These are phyloP conservation scores for Ogataea pini DNA, from an alignment of 805 yeast species.

Conservation along the genomic window DNA sequence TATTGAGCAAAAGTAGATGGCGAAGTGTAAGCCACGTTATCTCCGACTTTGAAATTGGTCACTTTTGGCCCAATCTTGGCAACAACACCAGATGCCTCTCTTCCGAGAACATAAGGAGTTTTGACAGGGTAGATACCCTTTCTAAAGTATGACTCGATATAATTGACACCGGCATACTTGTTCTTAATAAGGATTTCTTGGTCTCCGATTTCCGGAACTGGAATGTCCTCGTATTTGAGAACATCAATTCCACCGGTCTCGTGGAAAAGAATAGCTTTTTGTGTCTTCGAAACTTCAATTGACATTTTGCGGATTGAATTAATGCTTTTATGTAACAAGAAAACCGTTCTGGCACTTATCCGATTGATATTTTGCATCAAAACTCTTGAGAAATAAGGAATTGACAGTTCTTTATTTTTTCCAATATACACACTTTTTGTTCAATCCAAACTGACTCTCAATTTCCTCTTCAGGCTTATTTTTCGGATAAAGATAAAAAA, in stretches of 20 bases:
- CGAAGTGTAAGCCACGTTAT: slow-evolving; percentile 61
- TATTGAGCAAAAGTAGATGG: slow-evolving; percentile 70
- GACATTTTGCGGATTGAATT: neutral
- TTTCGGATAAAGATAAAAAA: neutral
- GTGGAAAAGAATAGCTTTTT: slow-evolving; percentile 54
- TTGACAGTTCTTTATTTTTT: no score
- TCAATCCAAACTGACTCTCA: no score
- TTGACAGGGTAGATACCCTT: slow-evolving; percentile 68
- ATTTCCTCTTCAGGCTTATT: no score
- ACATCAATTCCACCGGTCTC: slow-evolving; percentile 62
- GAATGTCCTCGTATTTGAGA: slow-evolving; percentile 55
- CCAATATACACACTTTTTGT: no score
- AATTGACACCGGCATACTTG: slow-evolving; percentile 77
- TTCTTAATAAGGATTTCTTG: slow-evolving; percentile 71
- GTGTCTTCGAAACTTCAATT: slow-evolving; percentile 51
- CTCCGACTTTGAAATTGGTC: slow-evolving; percentile 60
- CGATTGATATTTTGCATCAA: neutral
- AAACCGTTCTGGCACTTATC: neutral
- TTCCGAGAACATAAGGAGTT: slow-evolving; percentile 67
- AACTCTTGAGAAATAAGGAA: no score
- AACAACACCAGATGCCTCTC: slow-evolving; percentile 69
- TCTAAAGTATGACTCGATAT: slow-evolving; percentile 81
- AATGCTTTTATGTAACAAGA: neutral
- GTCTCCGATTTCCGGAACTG: slow-evolving; percentile 57
- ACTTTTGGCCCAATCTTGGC: slow-evolving; percentile 65